A percentile compares a stretch with the other conserved stretches of the same genome.
Evolutionary conservation across 2,329 filamentous ascomycete species (phyloP).

Genomic region (Sarocladium kiliense): DNA sequence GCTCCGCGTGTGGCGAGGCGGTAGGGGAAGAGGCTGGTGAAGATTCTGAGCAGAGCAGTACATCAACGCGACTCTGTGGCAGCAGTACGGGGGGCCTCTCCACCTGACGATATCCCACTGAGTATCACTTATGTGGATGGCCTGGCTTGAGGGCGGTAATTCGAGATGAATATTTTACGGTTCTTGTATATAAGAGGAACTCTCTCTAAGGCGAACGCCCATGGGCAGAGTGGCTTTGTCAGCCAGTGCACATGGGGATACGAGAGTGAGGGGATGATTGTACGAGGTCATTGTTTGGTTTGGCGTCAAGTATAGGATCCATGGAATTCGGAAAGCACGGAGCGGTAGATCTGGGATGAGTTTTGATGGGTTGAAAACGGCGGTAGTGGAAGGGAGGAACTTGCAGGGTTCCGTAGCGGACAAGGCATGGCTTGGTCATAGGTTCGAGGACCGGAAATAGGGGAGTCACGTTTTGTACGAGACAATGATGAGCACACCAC

Average conservation of each 20-base stretch:
- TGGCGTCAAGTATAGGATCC: conserved; percentile 8
- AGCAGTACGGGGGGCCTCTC: no score
- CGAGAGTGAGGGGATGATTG: background rate
- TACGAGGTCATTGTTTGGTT: conserved; percentile 2
- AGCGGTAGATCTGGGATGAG: background rate
- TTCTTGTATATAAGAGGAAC: background rate
- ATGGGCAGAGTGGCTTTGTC: background rate
- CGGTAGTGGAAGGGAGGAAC: background rate
- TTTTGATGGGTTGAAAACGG: background rate
- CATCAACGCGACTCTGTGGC: background rate
- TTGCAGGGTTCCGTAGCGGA: no score
- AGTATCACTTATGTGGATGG: no score
- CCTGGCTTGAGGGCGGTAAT: no score
- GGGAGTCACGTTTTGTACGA: conserved; percentile 1
- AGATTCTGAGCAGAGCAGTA: background rate
- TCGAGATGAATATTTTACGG: background rate
- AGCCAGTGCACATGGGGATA: background rate
- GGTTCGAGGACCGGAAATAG: no score
- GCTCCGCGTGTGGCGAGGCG: background rate
- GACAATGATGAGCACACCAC: background rate
- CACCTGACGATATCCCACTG: background rate
- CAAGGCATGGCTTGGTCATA: background rate
- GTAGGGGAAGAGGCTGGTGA: background rate
- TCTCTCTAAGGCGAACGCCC: no score
- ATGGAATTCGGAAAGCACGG: background rate